Conservation (phyloP, 495 filamentous ascomycete genomes). For the Penicillium desertorum region DNA sequence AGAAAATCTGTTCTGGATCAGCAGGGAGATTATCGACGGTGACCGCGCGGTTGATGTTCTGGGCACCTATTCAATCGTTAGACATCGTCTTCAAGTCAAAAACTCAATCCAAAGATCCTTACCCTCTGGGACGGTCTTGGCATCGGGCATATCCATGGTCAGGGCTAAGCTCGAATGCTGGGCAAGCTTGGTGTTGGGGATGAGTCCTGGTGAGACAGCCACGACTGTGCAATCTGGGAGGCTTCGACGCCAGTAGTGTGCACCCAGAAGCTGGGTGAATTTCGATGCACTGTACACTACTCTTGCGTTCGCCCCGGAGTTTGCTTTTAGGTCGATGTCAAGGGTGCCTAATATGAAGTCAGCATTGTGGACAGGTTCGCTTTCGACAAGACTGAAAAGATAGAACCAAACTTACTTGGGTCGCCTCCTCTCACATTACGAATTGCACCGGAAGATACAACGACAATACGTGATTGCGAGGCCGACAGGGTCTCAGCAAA, state of each 20-base stretch:
- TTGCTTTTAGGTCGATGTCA: conserved; percentile 30
- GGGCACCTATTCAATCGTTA: conserved; percentile 22
- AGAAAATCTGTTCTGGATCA: conserved; percentile 33
- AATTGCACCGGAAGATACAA: conserved; percentile 34
- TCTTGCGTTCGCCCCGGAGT: conserved; percentile 23
- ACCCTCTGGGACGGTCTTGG: conserved; percentile 35
- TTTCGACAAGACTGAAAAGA: background rate
- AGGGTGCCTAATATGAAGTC: conserved; percentile 23
- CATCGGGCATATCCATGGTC: conserved; percentile 34
- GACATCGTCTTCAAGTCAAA: background rate
- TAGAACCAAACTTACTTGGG: conserved; percentile 18
- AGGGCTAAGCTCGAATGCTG: conserved; percentile 17
- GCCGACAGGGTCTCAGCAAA: conserved; percentile 25
- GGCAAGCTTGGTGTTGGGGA: conserved; percentile 33
- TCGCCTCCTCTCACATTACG: conserved; percentile 28
- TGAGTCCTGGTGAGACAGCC: conserved; percentile 31
- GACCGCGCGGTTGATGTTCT: conserved; percentile 29
- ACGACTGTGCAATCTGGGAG: conserved; percentile 28
- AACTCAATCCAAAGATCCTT: conserved; percentile 1
- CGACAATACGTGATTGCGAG: conserved; percentile 27
- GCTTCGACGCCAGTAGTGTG: conserved; percentile 32
- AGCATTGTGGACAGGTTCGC: background rate
- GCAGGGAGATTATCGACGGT: conserved; percentile 21
- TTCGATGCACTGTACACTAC: conserved; percentile 32
- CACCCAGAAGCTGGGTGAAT: conserved; percentile 28